A percentile compares a stretch with the other conserved stretches of the same genome.
Conservation (phyloP, 2,329 filamentous ascomycete genomes). For the Claviceps sp. region DNA sequence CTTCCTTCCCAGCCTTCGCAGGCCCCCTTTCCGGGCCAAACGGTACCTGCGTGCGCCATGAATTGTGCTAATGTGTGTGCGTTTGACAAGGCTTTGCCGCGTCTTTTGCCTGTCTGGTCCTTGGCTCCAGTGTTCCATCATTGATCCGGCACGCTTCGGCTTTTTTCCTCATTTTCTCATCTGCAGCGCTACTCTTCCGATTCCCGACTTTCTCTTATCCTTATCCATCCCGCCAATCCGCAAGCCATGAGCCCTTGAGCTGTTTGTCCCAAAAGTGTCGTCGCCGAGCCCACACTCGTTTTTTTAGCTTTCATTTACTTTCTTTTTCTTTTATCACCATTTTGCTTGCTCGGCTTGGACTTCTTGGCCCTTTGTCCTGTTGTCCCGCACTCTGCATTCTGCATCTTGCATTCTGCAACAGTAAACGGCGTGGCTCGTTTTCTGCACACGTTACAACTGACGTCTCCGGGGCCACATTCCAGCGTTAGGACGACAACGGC, state of each 20-base stretch:
- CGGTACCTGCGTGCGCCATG: constrained; percentile 4
- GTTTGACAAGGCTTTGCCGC: neutral
- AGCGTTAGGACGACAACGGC: neutral
- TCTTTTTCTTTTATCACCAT: neutral
- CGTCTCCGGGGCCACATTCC: neutral
- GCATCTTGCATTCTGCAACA: neutral
- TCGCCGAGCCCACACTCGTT: neutral
- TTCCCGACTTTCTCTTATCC: neutral
- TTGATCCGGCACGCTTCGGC: neutral
- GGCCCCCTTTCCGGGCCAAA: neutral
- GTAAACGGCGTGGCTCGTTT: neutral
- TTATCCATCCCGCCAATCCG: neutral
- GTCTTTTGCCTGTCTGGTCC: neutral
- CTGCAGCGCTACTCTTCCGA: neutral
- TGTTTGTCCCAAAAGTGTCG: neutral
- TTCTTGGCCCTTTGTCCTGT: neutral
- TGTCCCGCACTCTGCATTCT: neutral
- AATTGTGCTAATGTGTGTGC: neutral
- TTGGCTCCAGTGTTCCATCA: neutral
- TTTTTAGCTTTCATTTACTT: neutral
- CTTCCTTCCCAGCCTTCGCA: neutral
- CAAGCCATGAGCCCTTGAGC: neutral
- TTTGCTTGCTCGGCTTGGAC: neutral
- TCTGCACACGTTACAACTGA: neutral
- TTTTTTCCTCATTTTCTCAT: neutral